These are phyloP conservation scores for Aspergillus sclerotioniger DNA, from an alignment of 495 filamentous ascomycete species.

Conservation along the genomic window DNA sequence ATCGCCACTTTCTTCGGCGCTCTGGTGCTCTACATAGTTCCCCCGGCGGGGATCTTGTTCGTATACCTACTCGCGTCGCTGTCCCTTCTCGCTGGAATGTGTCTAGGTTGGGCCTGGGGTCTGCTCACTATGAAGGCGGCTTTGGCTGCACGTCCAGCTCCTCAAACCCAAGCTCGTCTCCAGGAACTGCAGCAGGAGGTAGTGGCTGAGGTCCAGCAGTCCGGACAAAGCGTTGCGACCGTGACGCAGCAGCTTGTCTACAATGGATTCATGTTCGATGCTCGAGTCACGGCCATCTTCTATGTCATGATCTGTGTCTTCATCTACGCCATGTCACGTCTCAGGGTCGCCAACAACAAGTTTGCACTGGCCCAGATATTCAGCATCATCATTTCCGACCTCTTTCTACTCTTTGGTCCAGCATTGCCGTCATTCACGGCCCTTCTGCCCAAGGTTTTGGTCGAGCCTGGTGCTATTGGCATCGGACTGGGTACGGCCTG, in stretches of 20 bases:
- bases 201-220: neutral
- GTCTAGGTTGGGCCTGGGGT: conserved; percentile 25
- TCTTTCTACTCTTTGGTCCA: conserved; percentile 20
- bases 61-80: conserved; percentile 20
- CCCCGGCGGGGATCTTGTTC: conserved; percentile 18
- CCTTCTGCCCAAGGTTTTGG: conserved; percentile 10
- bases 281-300: conserved; percentile 19
- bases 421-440: conserved; percentile 17
- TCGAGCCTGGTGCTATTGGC: conserved; percentile 21
- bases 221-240: conserved; percentile 4
- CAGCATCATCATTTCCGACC: conserved; percentile 22
- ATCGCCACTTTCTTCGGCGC: conserved; percentile 20
- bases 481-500: conserved; percentile 15
- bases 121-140: conserved; percentile 25
- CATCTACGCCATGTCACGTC: conserved; percentile 18
- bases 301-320: conserved; percentile 21
- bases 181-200: conserved; percentile 16
- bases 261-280: conserved; percentile 26
- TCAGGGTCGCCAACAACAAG: conserved; percentile 21
- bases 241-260: conserved; percentile 13
- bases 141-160: conserved; percentile 15
- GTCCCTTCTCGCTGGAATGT: conserved; percentile 23
- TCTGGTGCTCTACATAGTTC: conserved; percentile 19
- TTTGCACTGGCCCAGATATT: conserved; percentile 19
- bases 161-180: conserved; percentile 10